Evolutionary conservation across 257 asterid genomes (phyloP), one percentile per base, ranked within the genome.

Genomic region (Jacaranda copaia): DNA sequence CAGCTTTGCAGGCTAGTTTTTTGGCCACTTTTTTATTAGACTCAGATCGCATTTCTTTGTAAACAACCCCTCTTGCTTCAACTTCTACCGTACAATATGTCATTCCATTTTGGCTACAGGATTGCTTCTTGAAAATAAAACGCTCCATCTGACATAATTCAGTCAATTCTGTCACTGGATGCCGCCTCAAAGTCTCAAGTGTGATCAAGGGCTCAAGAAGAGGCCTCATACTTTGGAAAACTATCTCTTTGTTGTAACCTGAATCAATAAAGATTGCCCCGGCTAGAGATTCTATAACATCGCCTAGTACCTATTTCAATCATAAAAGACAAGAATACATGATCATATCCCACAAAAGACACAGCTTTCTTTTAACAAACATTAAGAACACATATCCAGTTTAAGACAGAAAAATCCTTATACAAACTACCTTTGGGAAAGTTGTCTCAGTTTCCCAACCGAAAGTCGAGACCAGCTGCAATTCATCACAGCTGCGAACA

Each of bases 241-340:
- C 95, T 0, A 14, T 52, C 6, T 84, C 95, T 75, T 85, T 86
- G 65, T 88, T 60, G 48, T 85, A 86, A 16, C 90, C 88, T 0
- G 99, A 94, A 81, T 94, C 99, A 0, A 94, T 79, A 61, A 86
- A 77, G 38, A 94, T 86, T 0, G 99, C 96, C 16, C 97, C 98
- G 0, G 92, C 96, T 35, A 94, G 62, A 8, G 99, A 91, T 83
- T 94, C 98, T 20, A 92, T 88, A 8, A 94, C 73, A 73, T 94
- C 99, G 20, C 94, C 97, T n/a, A 94, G 94, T 36, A 94, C 98
- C 98, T 92, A 70, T 25, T 80, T 43, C 35, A 19, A 74, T 68
- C 79, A 53, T 3, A 40, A 11, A 56, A 1, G 0, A 12, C 56
- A 55, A 32, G 16, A 3, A 68, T 67, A 8, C 46, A 4, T 8